Conservation (phyloP, 805 yeast genomes). For the Sugiyamaella mastotermitis region DNA sequence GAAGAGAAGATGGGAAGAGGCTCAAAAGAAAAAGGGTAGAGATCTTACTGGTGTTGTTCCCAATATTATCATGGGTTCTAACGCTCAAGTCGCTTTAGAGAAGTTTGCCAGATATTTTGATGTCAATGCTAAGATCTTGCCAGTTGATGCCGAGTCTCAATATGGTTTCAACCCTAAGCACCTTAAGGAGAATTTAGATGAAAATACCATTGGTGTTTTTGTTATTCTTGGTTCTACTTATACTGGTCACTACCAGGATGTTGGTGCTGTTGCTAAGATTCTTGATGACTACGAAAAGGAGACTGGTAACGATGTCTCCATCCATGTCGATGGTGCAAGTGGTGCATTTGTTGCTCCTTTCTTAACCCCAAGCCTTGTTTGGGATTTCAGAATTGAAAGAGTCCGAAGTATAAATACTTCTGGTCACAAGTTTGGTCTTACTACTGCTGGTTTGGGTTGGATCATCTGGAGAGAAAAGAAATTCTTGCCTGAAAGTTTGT, state of each 20-base stretch:
- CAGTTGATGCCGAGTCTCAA: slow-evolving; percentile 53
- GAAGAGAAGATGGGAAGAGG: slow-evolving; percentile 83
- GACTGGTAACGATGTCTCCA: slow-evolving; percentile 64
- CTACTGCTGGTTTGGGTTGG: slow-evolving; percentile 93
- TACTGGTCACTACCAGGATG: slow-evolving; percentile 88
- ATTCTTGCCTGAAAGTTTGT: slow-evolving; percentile 62
- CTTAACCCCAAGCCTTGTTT: slow-evolving; percentile 61
- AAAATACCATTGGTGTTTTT: slow-evolving; percentile 87
- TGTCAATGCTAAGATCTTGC: slow-evolving; percentile 74
- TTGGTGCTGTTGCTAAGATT: slow-evolving; percentile 51
- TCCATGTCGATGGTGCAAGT: slow-evolving; percentile 91
- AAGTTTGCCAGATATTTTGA: slow-evolving; percentile 93
- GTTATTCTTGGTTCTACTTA: slow-evolving; percentile 88
- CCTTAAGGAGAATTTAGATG: slow-evolving; percentile 66
- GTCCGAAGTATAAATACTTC: slow-evolving; percentile 84
- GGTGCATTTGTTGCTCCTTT: slow-evolving; percentile 91
- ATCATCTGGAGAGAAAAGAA: slow-evolving; percentile 67
- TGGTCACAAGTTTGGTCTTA: slow-evolving; percentile 89
- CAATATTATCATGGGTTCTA: slow-evolving; percentile 84
- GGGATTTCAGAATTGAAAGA: slow-evolving; percentile 78
- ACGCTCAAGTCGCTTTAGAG: slow-evolving; percentile 91
- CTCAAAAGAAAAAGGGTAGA: slow-evolving; percentile 53
- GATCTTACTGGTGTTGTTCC: slow-evolving; percentile 49
- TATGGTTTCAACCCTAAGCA: slow-evolving; percentile 58
- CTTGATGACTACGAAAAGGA: slow-evolving; percentile 64